Evolutionary conservation across 2,329 filamentous ascomycete species (phyloP).

Genomic region (Sporothrix variecibatus): DNA sequence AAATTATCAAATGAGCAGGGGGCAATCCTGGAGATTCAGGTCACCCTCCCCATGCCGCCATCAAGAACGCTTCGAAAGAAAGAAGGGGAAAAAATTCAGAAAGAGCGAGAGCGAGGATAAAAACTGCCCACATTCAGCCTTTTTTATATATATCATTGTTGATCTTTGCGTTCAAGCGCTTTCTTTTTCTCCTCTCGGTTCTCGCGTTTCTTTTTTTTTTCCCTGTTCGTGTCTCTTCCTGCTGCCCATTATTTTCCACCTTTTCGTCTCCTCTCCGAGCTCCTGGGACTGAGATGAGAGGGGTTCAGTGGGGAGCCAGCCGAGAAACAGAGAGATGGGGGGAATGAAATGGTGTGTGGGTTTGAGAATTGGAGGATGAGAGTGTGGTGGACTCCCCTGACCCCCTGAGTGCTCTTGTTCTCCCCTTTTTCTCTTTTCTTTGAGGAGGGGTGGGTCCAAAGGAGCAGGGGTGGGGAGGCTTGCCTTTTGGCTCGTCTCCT

Average conservation of each 20-base stretch:
- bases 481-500: not conserved
- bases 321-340: not conserved
- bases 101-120: not conserved
- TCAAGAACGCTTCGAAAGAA: not conserved
- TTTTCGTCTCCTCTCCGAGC: not conserved
- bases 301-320: constrained; percentile 20
- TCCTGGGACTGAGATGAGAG: constrained; percentile 22
- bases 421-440: not conserved
- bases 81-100: too few relatives aligned
- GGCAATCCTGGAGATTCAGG: not conserved
- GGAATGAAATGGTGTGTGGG: constrained; percentile 21
- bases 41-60: not conserved
- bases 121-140: not conserved
- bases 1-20: constrained; percentile 7
- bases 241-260: not conserved
- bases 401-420: not conserved
- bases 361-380: constrained; percentile 12
- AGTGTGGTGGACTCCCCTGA: too few relatives aligned
- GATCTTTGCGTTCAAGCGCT: not conserved
- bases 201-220: not conserved
- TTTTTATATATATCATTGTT: too few relatives aligned
- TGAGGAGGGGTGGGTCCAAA: not conserved
- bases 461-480: not conserved
- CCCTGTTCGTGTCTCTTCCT: not conserved
- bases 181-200: not conserved